Conservation (phyloP, 768 basidiomycete species). For the Clavulina sp. region DNA sequence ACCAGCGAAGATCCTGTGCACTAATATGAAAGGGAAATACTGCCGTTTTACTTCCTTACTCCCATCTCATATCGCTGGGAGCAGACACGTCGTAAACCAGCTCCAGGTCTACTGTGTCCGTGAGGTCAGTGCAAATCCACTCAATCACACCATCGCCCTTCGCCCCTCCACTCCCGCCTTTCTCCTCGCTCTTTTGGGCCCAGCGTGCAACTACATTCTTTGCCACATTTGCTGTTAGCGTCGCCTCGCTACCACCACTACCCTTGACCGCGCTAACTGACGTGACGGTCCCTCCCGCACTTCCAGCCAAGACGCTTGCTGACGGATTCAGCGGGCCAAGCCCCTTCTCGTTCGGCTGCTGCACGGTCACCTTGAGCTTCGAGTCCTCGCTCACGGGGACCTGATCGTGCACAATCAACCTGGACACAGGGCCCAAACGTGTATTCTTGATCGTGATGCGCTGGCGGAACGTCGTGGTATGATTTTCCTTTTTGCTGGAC, state of each 20-base stretch:
- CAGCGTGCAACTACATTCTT: constrained; percentile 24
- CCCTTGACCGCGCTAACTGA: not conserved
- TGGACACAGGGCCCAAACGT: not conserved
- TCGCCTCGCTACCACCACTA: constrained; percentile 28
- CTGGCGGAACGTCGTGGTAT: constrained; percentile 8
- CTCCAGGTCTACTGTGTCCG: constrained; percentile 27
- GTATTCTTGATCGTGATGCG: constrained; percentile 11
- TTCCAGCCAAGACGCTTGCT: too few species aligned
- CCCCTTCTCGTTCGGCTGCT: constrained; percentile 5
- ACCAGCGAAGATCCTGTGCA: too few species aligned
- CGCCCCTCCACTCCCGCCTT: not conserved
- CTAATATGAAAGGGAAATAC: too few species aligned
- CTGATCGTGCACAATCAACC: constrained; percentile 8
- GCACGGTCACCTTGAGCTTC: constrained; percentile 7
- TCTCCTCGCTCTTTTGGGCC: constrained; percentile 15
- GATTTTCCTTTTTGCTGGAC: constrained; percentile 6
- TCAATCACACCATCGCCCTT: constrained; percentile 32
- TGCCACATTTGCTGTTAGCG: constrained; percentile 27
- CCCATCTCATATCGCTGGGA: constrained; percentile 17
- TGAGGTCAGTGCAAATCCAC: constrained; percentile 31
- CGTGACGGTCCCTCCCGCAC: not conserved
- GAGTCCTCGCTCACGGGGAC: constrained; percentile 10
- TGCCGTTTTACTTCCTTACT: not conserved
- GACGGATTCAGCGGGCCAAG: not conserved
- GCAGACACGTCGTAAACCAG: constrained; percentile 37